Base-by-base conservation (phyloP, 441 rosid species). In the Populus tomentosa region DNA sequence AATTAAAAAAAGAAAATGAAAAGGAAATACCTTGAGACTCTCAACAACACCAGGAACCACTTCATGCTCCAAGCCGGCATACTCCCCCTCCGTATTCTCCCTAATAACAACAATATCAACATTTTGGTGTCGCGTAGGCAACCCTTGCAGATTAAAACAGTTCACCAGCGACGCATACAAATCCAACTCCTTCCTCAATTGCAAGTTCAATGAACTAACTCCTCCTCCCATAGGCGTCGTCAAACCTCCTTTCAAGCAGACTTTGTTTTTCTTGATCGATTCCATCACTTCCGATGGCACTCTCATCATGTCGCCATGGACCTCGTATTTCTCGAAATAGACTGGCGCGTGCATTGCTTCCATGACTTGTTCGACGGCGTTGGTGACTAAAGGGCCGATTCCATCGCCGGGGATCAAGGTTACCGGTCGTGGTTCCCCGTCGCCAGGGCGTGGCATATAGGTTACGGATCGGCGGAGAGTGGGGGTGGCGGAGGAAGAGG, bases 41-140 rank as follows among this genome's bases (percentile, higher is more conserved):
- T 96, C 97, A 38, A 94, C 97, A 7, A 93, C 98, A 14, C 98
- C 99, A 20, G 98, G 98, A 75, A 96, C 98, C 42, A 94, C 99
- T 80, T 94, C 99, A 36, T 96, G 98, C 78, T 96, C 99, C 65
- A 96, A 93, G 2, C 98, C 99, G 32, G 32, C 3, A 77, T 96
- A 96, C 78, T 96, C 99, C 0, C 98, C 99, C 86, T 96, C 98
- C 6, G 99, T 96, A 64, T 96, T 96, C 93, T 96, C 99, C 83
- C 98, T 90, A 62, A 96, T 88, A 24, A 94, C 98, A 4, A 96
- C 98, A 69, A 96, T 96, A 68, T 96, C 98, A 35, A 96, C 99
- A 68, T 88, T 86, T 72, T 96, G 87, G 53, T 96, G 98, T 65
- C 98, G 88, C 5, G 98, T 90, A 0, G 90, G 90, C 75, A 96